These are phyloP conservation scores for Neopestalotiopsis sp. DNA, from an alignment of 2,329 filamentous ascomycete species.

Conservation along the genomic window DNA sequence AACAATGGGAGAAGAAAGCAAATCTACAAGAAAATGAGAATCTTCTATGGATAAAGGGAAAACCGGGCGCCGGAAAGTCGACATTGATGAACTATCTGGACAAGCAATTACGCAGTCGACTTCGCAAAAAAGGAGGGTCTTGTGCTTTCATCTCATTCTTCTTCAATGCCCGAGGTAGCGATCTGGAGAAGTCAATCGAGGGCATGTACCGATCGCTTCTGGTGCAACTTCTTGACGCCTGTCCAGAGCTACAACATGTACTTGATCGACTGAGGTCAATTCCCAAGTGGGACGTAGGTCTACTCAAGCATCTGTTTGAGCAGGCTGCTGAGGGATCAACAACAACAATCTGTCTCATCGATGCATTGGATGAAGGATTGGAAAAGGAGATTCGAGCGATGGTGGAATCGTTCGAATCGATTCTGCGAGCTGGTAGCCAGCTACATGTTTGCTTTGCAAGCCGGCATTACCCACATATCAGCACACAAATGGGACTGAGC, in stretches of 20 bases:
- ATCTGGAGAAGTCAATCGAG: constrained; percentile 46
- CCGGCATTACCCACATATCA: constrained; percentile 37
- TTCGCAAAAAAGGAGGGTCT: background rate
- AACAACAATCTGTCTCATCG: constrained; percentile 26
- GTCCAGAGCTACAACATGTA: constrained; percentile 38
- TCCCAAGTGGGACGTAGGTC: constrained; percentile 19
- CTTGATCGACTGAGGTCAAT: constrained; percentile 27
- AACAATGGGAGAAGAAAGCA: constrained; percentile 20
- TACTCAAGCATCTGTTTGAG: constrained; percentile 30
- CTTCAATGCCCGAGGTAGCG: constrained; percentile 51
- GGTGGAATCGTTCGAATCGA: constrained; percentile 46
- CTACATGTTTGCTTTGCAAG: constrained; percentile 51
- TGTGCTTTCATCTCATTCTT: constrained; percentile 44
- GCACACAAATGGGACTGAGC: constrained; percentile 33
- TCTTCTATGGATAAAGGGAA: constrained; percentile 13
- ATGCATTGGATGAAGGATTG: constrained; percentile 52
- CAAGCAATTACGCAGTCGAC: background rate
- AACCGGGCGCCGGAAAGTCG: constrained; percentile 14
- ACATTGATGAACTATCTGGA: constrained; percentile 4
- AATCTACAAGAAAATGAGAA: background rate
- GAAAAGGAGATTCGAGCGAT: constrained; percentile 48
- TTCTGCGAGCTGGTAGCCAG: constrained; percentile 23
- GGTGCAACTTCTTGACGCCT: constrained; percentile 45
- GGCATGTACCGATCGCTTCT: constrained; percentile 59
- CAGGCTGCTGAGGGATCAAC: constrained; percentile 24